Percentiles rank a stretch among this genome's conserved stretches.
Evolutionary conservation across 192 early-diverging fungal species (phyloP).

Genomic region (Coemansia sp.): DNA sequence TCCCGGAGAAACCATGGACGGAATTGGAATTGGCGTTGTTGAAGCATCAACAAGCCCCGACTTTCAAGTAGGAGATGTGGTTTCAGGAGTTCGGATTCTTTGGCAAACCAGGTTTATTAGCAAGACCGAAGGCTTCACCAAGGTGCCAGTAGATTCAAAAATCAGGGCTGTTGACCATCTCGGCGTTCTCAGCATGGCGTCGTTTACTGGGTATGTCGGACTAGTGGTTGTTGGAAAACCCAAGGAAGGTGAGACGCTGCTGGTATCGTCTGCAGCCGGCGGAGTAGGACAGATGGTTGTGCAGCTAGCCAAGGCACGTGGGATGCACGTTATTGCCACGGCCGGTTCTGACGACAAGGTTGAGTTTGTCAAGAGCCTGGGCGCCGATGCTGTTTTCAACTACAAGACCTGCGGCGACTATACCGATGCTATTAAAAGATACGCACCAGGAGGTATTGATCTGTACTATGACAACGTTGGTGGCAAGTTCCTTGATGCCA

Average conservation of each 20-base stretch:
- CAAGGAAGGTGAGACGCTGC: constrained; percentile 81
- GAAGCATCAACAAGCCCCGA: constrained; percentile 62
- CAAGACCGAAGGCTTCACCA: constrained; percentile 6
- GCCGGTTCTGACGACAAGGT: constrained; percentile 88
- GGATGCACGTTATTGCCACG: constrained; percentile 79
- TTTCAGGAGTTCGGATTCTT: constrained; percentile 42
- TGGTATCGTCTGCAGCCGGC: constrained; percentile 77
- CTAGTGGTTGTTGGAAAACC: constrained; percentile 65
- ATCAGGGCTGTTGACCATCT: constrained; percentile 61
- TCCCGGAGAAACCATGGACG: constrained; percentile 56
- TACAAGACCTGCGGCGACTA: constrained; percentile 74
- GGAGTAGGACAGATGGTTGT: constrained; percentile 77
- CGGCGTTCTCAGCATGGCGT: constrained; percentile 78
- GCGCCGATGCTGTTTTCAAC: constrained; percentile 87
- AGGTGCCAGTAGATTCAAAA: constrained; percentile 12
- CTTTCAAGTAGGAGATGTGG: constrained; percentile 63
- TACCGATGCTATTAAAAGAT: constrained; percentile 57
- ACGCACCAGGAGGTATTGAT: constrained; percentile 80
- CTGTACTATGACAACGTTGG: constrained; percentile 87
- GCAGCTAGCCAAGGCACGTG: constrained; percentile 76
- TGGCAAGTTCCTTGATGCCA: constrained; percentile 78
- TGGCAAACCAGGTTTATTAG: too few relatives aligned
- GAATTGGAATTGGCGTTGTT: constrained; percentile 65
- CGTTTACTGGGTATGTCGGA: constrained; percentile 74
- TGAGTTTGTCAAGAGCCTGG: constrained; percentile 65